Conservation (phyloP, 768 basidiomycete genomes). For the Tricholoma sp. region DNA sequence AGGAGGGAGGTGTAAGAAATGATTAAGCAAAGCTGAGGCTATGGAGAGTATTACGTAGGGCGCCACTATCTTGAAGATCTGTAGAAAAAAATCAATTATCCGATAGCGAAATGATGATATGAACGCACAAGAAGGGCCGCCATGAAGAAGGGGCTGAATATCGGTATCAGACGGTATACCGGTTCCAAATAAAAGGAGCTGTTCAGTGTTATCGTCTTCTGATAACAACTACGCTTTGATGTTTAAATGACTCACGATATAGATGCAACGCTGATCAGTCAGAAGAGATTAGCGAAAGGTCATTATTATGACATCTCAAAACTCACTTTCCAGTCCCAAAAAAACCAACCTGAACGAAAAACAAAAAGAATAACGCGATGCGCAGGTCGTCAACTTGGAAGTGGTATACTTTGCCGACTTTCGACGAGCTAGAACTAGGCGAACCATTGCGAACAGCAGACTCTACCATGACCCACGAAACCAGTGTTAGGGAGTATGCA, state of each 20-base stretch:
- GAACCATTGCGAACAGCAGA: slow-evolving; percentile 17
- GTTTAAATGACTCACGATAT: slow-evolving; percentile 55
- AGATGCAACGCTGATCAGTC: slow-evolving; percentile 58
- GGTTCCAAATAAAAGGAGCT: slow-evolving; percentile 85
- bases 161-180: slow-evolving; percentile 80
- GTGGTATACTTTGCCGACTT: slow-evolving; percentile 26
- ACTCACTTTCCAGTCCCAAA: slow-evolving; percentile 82
- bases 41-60: slow-evolving; percentile 77
- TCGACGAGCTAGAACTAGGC: slow-evolving; percentile 4
- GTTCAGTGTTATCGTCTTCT: not conserved
- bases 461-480: slow-evolving; percentile 68
- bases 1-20: slow-evolving; percentile 61
- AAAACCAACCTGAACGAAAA: slow-evolving; percentile 83
- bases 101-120: not conserved
- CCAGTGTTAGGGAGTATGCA: slow-evolving; percentile 57
- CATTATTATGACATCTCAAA: not conserved
- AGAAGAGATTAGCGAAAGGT: not conserved
- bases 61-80: slow-evolving; percentile 80
- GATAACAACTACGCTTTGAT: not conserved
- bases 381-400: slow-evolving; percentile 60
- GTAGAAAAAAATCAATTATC: not conserved
- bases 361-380: slow-evolving; percentile 76
- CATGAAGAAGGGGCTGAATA: slow-evolving; percentile 87
- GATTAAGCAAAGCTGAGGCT: slow-evolving; percentile 63
- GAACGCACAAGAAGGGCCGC: slow-evolving; percentile 54